Evolutionary conservation across 352 stramenopile genomes (phyloP), one percentile per base, ranked within the genome.

Genomic region (Pythium insidiosum): DNA sequence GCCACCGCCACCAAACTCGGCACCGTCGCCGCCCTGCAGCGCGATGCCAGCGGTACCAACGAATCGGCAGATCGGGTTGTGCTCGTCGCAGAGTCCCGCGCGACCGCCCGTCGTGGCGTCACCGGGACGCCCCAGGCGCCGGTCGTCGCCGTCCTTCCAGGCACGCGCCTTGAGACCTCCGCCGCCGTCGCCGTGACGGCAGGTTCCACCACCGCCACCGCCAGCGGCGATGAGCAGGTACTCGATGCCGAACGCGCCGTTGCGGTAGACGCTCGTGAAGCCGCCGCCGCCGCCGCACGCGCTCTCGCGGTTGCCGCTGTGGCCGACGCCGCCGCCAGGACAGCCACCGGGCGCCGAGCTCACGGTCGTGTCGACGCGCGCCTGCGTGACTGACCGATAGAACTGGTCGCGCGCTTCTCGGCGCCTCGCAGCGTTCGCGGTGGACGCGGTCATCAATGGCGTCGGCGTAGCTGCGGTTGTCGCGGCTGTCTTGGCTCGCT

Each of bases 1-100:
- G 6, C 74, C 77, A 0, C 77, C 77, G 5, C 77, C 77, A 15
- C 77, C 74, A 50, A 79, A 90, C 40, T 90, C 77, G 6, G 74
- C 74, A 20, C 74, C 77, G 56, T 82, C 56, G 4, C 77, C 77
- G 40, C 74, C 77, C 35, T 83, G 70, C 26, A 86, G 56, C 9
- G 68, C 73, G 2, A 20, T 15, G 4, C 77, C 77, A 44, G 54
- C 52, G 1, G 66, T 84, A 11, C 53, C 74, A 1, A 63, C 43
- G 51, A 90, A 90, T 26, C 63, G 68, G 53, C 73, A 85, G 25
- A 82, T 66, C 12, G 67, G 66, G 38, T 88, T 86, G 37, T 65
- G 61, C 16, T 61, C 52, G 19, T 86, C 74, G 31, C 74, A 84
- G 25, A 61, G 48, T 12, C 77, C 77, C 16, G 72, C 66, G 9